Evolutionary conservation across 306 rosid species (phyloP).

Genomic region (Echinosophora koreensis): DNA sequence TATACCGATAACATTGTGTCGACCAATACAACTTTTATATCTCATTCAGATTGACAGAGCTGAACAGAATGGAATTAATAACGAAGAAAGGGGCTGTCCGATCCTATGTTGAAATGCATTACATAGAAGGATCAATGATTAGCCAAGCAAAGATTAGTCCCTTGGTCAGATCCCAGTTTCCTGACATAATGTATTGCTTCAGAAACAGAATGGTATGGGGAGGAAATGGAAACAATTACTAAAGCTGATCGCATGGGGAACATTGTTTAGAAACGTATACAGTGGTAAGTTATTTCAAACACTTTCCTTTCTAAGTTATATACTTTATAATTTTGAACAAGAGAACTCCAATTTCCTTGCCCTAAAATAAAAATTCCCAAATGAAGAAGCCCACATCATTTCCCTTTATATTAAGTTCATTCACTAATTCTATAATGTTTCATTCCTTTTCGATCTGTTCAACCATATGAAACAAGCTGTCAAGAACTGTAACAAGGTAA

Average conservation of each 20-base stretch:
- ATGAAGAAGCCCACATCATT: background rate
- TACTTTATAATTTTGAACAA: conserved; percentile 1
- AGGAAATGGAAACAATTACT: background rate
- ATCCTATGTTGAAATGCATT: background rate
- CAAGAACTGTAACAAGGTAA: background rate
- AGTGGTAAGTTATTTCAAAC: conserved; percentile 1
- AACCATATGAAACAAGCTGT: conserved; percentile 17
- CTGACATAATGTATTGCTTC: background rate
- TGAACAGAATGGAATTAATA: conserved; percentile 10
- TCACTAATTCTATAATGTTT: conserved; percentile 2
- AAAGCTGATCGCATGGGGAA: background rate
- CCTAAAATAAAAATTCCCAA: background rate
- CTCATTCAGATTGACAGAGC: conserved; percentile 7
- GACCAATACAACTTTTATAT: conserved; percentile 15
- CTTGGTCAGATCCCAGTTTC: background rate
- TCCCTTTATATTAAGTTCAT: conserved; percentile 11
- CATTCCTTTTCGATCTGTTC: conserved; percentile 9
- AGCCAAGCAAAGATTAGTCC: conserved; percentile 18
- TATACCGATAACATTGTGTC: background rate
- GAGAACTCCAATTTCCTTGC: conserved; percentile 1
- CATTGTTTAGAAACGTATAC: background rate
- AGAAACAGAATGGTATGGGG: background rate
- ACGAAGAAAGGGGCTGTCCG: background rate
- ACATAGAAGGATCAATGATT: background rate
- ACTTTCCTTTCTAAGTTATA: conserved; percentile 8